Evolutionary conservation across 371 early-diverging fungal genomes (phyloP), one percentile per base, ranked within the genome.

Genomic region (Smittium culicis): DNA sequence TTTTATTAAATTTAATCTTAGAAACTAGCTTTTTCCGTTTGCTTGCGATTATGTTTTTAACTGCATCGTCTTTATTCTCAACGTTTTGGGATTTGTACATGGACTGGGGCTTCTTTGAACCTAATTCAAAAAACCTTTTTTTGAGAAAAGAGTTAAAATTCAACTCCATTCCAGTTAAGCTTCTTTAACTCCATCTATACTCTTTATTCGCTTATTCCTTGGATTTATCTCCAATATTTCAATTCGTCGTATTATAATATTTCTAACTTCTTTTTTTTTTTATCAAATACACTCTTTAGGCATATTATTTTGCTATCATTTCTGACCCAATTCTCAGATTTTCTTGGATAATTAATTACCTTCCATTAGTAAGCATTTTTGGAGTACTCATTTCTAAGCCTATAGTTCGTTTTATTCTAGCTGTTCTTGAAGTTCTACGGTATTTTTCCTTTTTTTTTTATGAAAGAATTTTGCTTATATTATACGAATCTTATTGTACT

Each of bases 41-140:
- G 79, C 69, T 20, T 17, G 34, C 61, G 14, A 28, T 27, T 8
- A 8, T 29, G 20, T 60, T 31, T 14, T 14, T 45, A 20, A 45
- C 45, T 14, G 17, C 34, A 27, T 62, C 63, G 2, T 32, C 63
- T 20, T 2, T 5, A 16, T 62, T 31, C 31, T 62, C 63, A 3
- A 31, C 24, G 11, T 62, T 73, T n/a, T 94, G 93, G 94, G 93
- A 94, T 69, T 72, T 92, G 20, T 80, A 81, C 54, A 88, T 89
- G 86, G 94, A 94, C 78, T 93, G 93, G 94, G 88, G 91, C 0
- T 74, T 93, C 33, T 75, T 88, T 35, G 80, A 85, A 55, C 66
- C 72, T 33, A 72, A 81, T 45, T 81, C 80, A 58, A 73, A 76
- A 66, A 73, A 88, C 63, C 79, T 79, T 25, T 81, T 83, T 24